Conservation (phyloP, 768 basidiomycete species). For the Suillus americanus region DNA sequence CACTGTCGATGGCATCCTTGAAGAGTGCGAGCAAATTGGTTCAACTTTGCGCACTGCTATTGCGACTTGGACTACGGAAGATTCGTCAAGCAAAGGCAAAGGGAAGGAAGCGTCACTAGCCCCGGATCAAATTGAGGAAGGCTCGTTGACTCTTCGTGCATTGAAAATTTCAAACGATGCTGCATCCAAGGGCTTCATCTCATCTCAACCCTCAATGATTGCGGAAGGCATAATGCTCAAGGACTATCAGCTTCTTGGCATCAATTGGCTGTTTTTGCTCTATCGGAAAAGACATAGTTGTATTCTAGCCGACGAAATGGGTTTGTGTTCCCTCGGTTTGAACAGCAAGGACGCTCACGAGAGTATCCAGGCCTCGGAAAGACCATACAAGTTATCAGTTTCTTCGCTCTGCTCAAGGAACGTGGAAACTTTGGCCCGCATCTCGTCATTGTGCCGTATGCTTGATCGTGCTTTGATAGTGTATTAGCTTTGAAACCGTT, state of each 20-base stretch:
- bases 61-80: slow-evolving; percentile 65
- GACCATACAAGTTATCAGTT: slow-evolving; percentile 98
- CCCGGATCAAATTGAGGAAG: slow-evolving; percentile 51
- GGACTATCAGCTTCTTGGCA: slow-evolving; percentile 95
- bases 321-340: slow-evolving; percentile 43
- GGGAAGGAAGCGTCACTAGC: slow-evolving; percentile 32
- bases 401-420: slow-evolving; percentile 87
- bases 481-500: not conserved
- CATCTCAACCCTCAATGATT: slow-evolving; percentile 69
- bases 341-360: slow-evolving; percentile 10
- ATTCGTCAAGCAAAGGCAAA: slow-evolving; percentile 35
- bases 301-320: slow-evolving; percentile 99
- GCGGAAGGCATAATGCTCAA: slow-evolving; percentile 75
- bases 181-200: slow-evolving; percentile 63
- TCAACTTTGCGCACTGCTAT: slow-evolving; percentile 70
- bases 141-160: slow-evolving; percentile 57
- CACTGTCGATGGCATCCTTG: slow-evolving; percentile 85
- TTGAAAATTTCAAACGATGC: slow-evolving; percentile 41
- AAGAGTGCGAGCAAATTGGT: slow-evolving; percentile 87
- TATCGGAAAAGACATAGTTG: slow-evolving; percentile 82
- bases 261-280: slow-evolving; percentile 94
- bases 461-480: slow-evolving; percentile 16
- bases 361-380: slow-evolving; percentile 81
- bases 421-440: slow-evolving; percentile 80
- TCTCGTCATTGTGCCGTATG: slow-evolving; percentile 93